Conservation (phyloP, 2,329 filamentous ascomycete species). For the Epichloe bromicola region DNA sequence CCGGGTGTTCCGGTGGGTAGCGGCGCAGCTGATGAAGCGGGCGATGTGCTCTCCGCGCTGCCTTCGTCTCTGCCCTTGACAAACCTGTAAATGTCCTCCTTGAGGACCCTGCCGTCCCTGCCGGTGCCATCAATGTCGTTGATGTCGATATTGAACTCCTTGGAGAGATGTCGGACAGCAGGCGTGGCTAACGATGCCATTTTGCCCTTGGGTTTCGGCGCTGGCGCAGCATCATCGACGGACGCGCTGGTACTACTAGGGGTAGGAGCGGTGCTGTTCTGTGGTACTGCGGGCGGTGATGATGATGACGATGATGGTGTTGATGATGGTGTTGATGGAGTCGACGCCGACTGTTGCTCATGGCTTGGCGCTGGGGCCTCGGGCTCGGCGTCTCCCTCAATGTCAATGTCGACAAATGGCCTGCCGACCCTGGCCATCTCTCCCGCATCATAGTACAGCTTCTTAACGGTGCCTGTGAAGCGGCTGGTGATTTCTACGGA, state of each 20-base stretch:
- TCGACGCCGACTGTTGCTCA: conserved; percentile 13
- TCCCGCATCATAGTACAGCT: conserved; percentile 86
- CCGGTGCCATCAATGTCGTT: conserved; percentile 70
- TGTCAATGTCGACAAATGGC: conserved; percentile 89
- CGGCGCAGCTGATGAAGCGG: conserved; percentile 11
- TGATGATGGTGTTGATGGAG: conserved; percentile 13
- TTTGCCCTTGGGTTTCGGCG: conserved; percentile 38
- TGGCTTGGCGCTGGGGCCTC: conserved; percentile 10
- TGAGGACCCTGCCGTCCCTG: conserved; percentile 79
- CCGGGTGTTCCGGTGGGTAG: conserved; percentile 13
- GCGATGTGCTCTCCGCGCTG: conserved; percentile 11
- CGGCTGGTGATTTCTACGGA: conserved; percentile 84
- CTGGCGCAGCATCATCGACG: conserved; percentile 1
- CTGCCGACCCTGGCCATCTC: conserved; percentile 95
- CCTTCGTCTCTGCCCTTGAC: conserved; percentile 38
- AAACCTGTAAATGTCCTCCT: conserved; percentile 77
- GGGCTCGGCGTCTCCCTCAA: conserved; percentile 57
- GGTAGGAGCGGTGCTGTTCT: background rate
- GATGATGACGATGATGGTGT: conserved; percentile 8
- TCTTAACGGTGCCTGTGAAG: conserved; percentile 91
- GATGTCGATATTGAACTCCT: conserved; percentile 68
- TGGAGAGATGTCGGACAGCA: conserved; percentile 78
- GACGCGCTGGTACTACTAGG: background rate
- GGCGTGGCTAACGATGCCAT: conserved; percentile 74
- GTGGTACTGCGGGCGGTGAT: background rate